Base-by-base conservation (phyloP, 495 filamentous ascomycete species). In the Wilcoxina mikolae region DNA sequence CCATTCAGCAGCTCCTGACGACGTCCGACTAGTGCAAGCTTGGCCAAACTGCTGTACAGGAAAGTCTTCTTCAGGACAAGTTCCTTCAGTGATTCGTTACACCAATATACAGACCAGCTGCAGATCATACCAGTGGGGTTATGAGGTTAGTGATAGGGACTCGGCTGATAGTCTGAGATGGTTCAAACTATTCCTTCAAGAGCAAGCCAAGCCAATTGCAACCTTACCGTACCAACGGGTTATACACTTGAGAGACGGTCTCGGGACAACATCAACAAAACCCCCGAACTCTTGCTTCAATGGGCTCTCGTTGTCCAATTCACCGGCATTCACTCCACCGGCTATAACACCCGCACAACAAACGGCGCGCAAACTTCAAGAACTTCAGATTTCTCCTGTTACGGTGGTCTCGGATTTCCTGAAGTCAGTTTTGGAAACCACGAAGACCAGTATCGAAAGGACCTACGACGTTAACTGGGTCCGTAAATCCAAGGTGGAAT, bases 21-120 rank as follows among this genome's bases (percentile, higher is more conserved):
- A 52, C 12, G 68, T 85, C 49, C 80, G 84, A 54, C 79, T 85
- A 56, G 83, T 87, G 68, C 85, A 85, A 68, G 82, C 78, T 18
- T 87, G 83, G 83, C 83, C 82, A 10, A 85, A 87, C 56, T 76
- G 78, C 44, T 79, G 80, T 66, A 81, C 78, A 18, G 80, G 78
- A 26, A 56, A 81, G 63, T 15, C 4, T 9, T 76, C 9, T 20
- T 10, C 51, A 7, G 62, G 81, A 63, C 81, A 82, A 64, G 79
- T 81, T 18, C 79, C 79, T 0, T 80, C 77, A 33, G 78, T 80
- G 62, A 75, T 82, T 52, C 70, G 73, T 22, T 82, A 82, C 65
- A 68, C 70, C 68, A 1, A 60, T 62, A 1, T 68, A 68, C 3
- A 68, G 54, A 22, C 24, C 18, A 31, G 39, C 75, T 80, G 39